A percentile compares a stretch with the other conserved stretches of the same genome.
Evolutionary conservation across 306 rosid genomes (phyloP).

Genomic region (Vigna angularis): DNA sequence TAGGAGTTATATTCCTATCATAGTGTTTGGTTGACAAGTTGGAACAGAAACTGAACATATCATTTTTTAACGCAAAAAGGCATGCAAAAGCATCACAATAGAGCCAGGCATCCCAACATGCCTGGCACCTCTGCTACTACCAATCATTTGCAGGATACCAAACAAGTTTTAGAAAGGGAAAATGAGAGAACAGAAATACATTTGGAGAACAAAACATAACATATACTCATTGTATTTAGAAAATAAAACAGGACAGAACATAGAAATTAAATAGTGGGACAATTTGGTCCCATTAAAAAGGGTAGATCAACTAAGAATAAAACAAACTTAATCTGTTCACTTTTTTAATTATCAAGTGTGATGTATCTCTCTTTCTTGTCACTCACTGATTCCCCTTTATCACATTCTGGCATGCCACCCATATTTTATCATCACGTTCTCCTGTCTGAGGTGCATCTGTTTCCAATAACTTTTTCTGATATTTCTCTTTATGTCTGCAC

Average conservation of each 20-base stretch:
- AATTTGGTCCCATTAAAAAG: background rate
- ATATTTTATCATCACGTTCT: background rate
- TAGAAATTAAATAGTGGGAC: background rate
- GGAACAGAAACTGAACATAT: background rate
- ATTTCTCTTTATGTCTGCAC: background rate
- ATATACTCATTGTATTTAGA: background rate
- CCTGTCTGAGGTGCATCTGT: background rate
- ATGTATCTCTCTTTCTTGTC: background rate
- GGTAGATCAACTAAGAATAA: background rate
- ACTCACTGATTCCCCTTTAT: background rate
- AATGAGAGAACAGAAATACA: too few relatives aligned
- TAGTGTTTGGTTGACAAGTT: background rate
- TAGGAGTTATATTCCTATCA: background rate
- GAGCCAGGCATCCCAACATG: too few relatives aligned
- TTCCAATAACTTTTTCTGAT: background rate
- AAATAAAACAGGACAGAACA: background rate
- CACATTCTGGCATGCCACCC: background rate
- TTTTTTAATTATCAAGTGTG: background rate
- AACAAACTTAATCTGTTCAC: background rate
- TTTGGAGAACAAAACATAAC: background rate
- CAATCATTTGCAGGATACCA: too few relatives aligned
- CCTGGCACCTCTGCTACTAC: too few relatives aligned
- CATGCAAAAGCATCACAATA: too few relatives aligned
- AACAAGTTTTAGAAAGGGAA: too few relatives aligned
- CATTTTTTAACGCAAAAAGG: background rate